phyloP scores from a whole-genome alignment of 345 rosid genomes.

The Angophora floribunda region DNA sequence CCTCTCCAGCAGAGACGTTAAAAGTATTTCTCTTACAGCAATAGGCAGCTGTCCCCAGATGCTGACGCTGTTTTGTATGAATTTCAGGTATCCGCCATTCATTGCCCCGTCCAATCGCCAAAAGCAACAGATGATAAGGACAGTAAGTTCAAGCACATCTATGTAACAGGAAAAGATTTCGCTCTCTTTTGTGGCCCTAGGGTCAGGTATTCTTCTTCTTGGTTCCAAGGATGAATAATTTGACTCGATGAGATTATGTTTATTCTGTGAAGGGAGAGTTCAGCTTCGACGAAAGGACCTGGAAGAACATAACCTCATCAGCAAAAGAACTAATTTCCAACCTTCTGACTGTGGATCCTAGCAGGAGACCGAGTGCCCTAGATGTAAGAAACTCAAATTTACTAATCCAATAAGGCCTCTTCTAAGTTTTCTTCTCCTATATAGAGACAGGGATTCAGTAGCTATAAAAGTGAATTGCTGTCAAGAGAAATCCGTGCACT shows the following conservation, averaged over 20 bases:
- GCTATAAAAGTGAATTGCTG: background rate
- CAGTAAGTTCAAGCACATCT: slow-evolving; percentile 10
- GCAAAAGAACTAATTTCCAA: slow-evolving; percentile 43
- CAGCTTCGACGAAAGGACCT: slow-evolving; percentile 49
- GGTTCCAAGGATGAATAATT: background rate
- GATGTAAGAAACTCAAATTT: slow-evolving; percentile 12
- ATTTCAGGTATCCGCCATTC: slow-evolving; percentile 59
- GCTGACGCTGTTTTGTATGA: background rate
- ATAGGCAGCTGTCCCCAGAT: background rate
- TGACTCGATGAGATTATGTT: background rate
- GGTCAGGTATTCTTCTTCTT: background rate
- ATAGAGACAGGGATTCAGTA: background rate
- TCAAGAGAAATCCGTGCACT: background rate
- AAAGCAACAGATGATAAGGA: slow-evolving; percentile 53
- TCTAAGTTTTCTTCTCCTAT: background rate
- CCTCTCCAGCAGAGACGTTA: background rate
- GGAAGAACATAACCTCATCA: slow-evolving; percentile 55
- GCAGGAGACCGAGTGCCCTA: slow-evolving; percentile 47
- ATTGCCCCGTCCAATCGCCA: slow-evolving; percentile 51
- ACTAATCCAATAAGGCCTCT: background rate
- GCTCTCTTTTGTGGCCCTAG: background rate
- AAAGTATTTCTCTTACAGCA: background rate
- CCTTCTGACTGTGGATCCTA: slow-evolving; percentile 53
- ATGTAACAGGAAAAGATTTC: background rate
- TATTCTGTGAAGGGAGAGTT: slow-evolving; percentile 38